Percentiles rank a stretch among this genome's conserved stretches.
Conservation (phyloP, 768 basidiomycete species). For the Astraeus odoratus region DNA sequence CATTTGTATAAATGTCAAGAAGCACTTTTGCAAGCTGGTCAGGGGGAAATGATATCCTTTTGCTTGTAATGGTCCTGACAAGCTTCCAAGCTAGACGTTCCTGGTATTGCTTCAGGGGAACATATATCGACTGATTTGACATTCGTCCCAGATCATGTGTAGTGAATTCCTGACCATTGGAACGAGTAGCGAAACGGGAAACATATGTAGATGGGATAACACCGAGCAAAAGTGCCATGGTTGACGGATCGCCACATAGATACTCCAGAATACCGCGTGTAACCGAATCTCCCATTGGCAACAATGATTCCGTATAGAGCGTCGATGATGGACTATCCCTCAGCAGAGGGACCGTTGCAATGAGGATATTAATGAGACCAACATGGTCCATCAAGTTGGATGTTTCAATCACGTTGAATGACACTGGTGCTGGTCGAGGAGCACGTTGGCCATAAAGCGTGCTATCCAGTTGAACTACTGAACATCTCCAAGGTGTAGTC, state of each 20-base stretch:
- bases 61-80: constrained; percentile 1
- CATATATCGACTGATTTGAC: no score
- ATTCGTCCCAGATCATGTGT: not conserved
- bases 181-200: constrained; percentile 24
- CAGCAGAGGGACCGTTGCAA: constrained; percentile 19
- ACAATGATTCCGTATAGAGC: constrained; percentile 23
- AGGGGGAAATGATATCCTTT: constrained; percentile 9
- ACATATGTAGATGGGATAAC: constrained; percentile 20
- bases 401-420: constrained; percentile 28
- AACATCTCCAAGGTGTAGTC: constrained; percentile 18
- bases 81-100: constrained; percentile 23
- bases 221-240: constrained; percentile 21
- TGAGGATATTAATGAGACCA: constrained; percentile 23
- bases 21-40: constrained; percentile 21
- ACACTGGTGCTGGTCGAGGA: constrained; percentile 17
- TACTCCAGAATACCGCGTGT: constrained; percentile 15
- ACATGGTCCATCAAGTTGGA: constrained; percentile 27
- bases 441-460: constrained; percentile 12
- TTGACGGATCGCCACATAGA: constrained; percentile 23
- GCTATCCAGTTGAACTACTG: constrained; percentile 18
- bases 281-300: constrained; percentile 9
- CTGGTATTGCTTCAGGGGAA: constrained; percentile 8
- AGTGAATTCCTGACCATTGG: constrained; percentile 19
- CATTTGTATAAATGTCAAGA: constrained; percentile 20
- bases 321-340: constrained; percentile 15